phyloP scores from a whole-genome alignment of 768 basidiomycete genomes.

The Boletus vermiculosoides region DNA sequence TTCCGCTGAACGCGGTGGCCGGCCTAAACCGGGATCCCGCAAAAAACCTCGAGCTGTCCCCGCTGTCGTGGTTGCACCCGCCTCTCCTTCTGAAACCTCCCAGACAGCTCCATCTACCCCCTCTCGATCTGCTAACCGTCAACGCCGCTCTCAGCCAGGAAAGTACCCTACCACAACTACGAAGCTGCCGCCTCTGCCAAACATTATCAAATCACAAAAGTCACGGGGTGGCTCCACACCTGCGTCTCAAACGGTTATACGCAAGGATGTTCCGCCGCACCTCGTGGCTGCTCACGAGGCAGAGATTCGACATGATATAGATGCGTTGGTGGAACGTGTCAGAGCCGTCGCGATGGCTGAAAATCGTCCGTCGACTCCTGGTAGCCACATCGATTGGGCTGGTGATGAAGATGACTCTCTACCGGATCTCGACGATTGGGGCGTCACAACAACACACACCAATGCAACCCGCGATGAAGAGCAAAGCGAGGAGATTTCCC shows the following conservation, averaged over 20 bases:
- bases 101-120: conserved; percentile 32
- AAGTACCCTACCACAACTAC: conserved; percentile 23
- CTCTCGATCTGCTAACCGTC: conserved; percentile 45
- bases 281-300: conserved; percentile 37
- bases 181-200: conserved; percentile 15
- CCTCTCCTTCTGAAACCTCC: conserved; percentile 22
- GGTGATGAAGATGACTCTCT: conserved; percentile 79
- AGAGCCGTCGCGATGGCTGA: conserved; percentile 71
- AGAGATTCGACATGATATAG: conserved; percentile 62
- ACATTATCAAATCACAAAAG: conserved; percentile 36
- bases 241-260: conserved; percentile 29
- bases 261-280: conserved; percentile 64
- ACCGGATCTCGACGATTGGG: conserved; percentile 87
- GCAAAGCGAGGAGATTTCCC: conserved; percentile 53
- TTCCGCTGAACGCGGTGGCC: conserved; percentile 19
- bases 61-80: conserved; percentile 19
- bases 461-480: conserved; percentile 26
- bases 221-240: conserved; percentile 25
- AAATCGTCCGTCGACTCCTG: conserved; percentile 65
- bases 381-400: conserved; percentile 87
- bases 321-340: conserved; percentile 76
- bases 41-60: conserved; percentile 24
- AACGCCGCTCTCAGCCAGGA: conserved; percentile 46
- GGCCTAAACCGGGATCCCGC: conserved; percentile 24
- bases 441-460: conserved; percentile 48